Base-by-base conservation (phyloP, 495 filamentous ascomycete genomes). In the Cetradonia linearis region DNA sequence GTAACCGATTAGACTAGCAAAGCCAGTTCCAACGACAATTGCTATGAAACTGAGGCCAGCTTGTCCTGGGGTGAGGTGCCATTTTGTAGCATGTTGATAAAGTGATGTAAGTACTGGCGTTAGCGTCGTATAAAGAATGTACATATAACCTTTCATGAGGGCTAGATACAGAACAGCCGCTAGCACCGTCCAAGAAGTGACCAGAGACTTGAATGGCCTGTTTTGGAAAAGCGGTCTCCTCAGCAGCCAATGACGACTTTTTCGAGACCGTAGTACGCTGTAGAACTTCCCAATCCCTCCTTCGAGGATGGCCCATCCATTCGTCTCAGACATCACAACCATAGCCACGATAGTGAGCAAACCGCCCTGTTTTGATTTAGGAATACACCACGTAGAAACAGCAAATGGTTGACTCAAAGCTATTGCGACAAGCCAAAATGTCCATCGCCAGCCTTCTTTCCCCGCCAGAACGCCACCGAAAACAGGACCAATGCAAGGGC, bases 361-460 rank as follows among this genome's bases (percentile, higher is more conserved):
- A 50, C 47, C 47, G 47, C 47, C 47, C 47, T 50, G 25, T 14
- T 46, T 23, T 9, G n/a, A 10, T 46, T 46, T 23, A 50, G 47
- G 10, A 30, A n/a, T 2, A 0, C 25, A 13, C 23, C 27, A 50
- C 10, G 27, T 30, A 27, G 27, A 30, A 50, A 18, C 0, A 31
- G 13, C 47, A 30, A 18, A 8, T 7, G 13, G 1, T 7, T 18
- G 27, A 50, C 47, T 9, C 7, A 50, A 20, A 50, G 76, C 57
- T 36, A 81, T 77, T 0, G 73, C 63, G 6, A 77, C 65, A 2
- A 77, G 56, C 69, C 75, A 74, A 33, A 76, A 76, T 3, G 67
- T 72, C 76, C 77, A 78, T 23, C 76, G 70, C 76, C 76, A 81
- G 60, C 74, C 72, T 8, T 61, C 59, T 1, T 70, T 72, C 37